These are phyloP conservation scores for Gossypium herbaceum DNA, from an alignment of 345 rosid genomes.

Conservation along the genomic window DNA sequence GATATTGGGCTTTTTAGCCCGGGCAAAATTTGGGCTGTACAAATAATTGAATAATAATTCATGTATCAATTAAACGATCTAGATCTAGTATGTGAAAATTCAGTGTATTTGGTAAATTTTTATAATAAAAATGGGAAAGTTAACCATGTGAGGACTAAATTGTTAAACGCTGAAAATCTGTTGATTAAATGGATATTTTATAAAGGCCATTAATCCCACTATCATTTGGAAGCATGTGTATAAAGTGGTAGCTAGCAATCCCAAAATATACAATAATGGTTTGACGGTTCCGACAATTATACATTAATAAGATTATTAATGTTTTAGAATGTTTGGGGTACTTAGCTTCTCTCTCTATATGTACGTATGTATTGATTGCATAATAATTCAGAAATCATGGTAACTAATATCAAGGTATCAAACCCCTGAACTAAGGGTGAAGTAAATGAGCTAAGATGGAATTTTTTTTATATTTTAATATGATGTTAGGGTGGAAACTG, in stretches of 20 bases:
- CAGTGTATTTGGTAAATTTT: too few relatives aligned
- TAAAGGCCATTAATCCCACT: conserved; percentile 3
- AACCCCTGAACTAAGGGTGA: background rate
- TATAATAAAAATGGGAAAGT: background rate
- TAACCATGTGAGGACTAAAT: background rate
- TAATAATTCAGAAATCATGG: conserved; percentile 19
- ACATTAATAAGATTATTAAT: background rate
- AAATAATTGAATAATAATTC: too few relatives aligned
- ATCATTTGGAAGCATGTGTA: conserved; percentile 19
- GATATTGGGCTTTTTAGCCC: too few relatives aligned
- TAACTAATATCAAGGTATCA: background rate
- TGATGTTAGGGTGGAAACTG: too few relatives aligned
- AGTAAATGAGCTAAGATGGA: too few relatives aligned
- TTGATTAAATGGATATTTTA: background rate
- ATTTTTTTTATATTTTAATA: too few relatives aligned
- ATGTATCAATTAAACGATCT: background rate
- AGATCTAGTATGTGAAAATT: background rate
- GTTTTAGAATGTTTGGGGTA: background rate
- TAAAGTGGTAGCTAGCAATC: conserved; percentile 10
- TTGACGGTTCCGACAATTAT: background rate
- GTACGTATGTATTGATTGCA: conserved; percentile 10
- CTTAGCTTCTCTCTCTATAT: background rate
- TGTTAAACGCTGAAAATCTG: conserved; percentile 8
- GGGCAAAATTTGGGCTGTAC: too few relatives aligned
- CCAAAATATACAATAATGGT: conserved; percentile 4